phyloP scores from a whole-genome alignment of 2,329 filamentous ascomycete genomes.

The Ophiostoma triangulosporum region DNA sequence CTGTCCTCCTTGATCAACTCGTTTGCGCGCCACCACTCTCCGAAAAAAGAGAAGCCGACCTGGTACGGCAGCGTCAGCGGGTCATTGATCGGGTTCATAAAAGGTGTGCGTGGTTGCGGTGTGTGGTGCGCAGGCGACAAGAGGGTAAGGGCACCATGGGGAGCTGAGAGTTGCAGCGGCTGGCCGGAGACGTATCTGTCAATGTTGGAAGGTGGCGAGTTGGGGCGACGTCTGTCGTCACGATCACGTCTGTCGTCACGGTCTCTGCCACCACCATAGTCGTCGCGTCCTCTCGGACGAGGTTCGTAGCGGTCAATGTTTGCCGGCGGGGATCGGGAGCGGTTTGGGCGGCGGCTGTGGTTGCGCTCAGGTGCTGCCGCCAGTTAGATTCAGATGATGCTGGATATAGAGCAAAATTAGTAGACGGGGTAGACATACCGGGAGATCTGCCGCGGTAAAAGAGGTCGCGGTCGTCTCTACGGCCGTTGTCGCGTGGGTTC shows the following conservation, averaged over 20 bases:
- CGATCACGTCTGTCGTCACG: conserved; percentile 3
- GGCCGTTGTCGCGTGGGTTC: conserved; percentile 37
- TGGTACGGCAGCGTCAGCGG: conserved; percentile 63
- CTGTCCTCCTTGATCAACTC: conserved; percentile 73
- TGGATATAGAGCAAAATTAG: background rate
- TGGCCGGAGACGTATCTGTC: conserved; percentile 76
- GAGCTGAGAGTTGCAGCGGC: conserved; percentile 29
- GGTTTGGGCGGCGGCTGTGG: conserved; percentile 37
- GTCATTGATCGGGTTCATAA: conserved; percentile 55
- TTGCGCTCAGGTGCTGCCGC: conserved; percentile 39
- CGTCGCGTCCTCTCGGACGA: conserved; percentile 50
- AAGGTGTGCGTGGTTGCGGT: conserved; percentile 33
- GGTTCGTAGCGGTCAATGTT: conserved; percentile 68
- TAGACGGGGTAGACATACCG: conserved; percentile 35
- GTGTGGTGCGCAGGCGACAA: conserved; percentile 56
- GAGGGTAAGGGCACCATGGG: conserved; percentile 53
- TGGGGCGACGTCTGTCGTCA: conserved; percentile 45
- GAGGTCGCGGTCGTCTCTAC: conserved; percentile 43
- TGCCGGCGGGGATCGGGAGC: conserved; percentile 59
- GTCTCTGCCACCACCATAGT: conserved; percentile 31
- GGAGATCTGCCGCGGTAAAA: conserved; percentile 57
- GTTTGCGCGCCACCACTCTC: conserved; percentile 76
- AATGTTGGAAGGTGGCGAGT: conserved; percentile 56
- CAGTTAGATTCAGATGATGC: conserved; percentile 23
- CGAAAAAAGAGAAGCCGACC: conserved; percentile 74